Evolutionary conservation across 345 rosid species (phyloP), one percentile per base, ranked within the genome.

Genomic region (Rhizophora mangle): DNA sequence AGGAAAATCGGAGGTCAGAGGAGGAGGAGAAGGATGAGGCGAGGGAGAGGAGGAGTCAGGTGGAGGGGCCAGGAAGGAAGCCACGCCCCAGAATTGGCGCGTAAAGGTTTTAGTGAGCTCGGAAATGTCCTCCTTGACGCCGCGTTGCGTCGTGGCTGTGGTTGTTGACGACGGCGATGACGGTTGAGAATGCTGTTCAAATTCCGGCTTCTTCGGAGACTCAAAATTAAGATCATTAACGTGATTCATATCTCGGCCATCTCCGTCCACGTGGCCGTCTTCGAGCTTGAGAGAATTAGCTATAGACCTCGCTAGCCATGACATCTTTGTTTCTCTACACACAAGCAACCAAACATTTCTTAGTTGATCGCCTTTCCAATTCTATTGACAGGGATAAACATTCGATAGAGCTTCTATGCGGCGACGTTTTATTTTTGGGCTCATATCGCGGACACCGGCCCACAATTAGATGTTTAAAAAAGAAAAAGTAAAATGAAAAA

Each of bases 31-130:
- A n/a, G 69, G 55, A 27, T 65, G 79, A 0, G 94, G 92, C 19
- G 88, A 84, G 16, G 98, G 97, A 22, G 98, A 10, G 43, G 66
- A 37, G 52, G 54, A 21, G 69, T 49, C 27, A 0, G 94, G 92
- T 15, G 88, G 85, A 16, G 98, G 97, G 19, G 98, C 93, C 69
- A 92, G 94, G 78, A 95, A 90, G 71, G 92, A 89, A 27, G 99
- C 98, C 21, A 92, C 98, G 31, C 97, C 98, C 70, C 98, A 92
- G 79, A 92, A 83, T 62, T 86, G 91, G 61, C 91, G 90, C 26
- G 86, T 76, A 43, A 95, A 87, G 81, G 92, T 84, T 78, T 87
- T 82, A 21, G 89, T 83, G 65, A 92, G 83, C 82, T 90, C 96
- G 49, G 92, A 81, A 51, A 95, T 82, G 78, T 95, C 99, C 65